phyloP scores from a whole-genome alignment of 352 stramenopile genomes.

The Pythium aristosporum region DNA sequence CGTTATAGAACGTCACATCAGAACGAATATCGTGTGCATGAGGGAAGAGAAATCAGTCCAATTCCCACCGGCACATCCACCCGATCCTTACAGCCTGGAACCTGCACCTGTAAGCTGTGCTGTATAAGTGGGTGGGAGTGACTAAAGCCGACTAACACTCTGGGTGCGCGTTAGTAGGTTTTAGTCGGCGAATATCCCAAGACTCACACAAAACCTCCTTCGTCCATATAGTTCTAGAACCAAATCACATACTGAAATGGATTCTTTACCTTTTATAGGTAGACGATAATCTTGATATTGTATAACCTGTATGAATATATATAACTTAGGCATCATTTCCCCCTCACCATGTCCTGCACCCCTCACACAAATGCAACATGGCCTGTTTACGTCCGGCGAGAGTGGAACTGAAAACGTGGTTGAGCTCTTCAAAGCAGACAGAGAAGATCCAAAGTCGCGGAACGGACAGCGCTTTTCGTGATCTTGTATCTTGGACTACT shows the following conservation, averaged over 20 bases:
- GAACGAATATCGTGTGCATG: too few relatives aligned
- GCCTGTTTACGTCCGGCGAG: background rate
- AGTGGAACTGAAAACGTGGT: background rate
- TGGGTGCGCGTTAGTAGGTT: background rate
- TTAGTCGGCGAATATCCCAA: background rate
- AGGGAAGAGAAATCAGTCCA: too few relatives aligned
- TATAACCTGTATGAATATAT: background rate
- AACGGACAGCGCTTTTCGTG: background rate
- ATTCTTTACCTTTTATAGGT: background rate
- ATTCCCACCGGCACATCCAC: too few relatives aligned
- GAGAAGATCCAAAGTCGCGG: background rate
- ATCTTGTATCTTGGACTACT: background rate
- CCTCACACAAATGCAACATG: background rate
- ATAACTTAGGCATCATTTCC: background rate
- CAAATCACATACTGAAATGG: background rate
- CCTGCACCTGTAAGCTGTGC: background rate
- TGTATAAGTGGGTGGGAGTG: background rate
- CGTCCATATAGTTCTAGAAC: background rate
- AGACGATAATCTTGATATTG: background rate
- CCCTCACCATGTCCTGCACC: background rate
- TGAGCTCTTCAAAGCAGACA: background rate
- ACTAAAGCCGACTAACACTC: background rate
- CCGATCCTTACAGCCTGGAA: background rate
- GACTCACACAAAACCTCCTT: background rate
- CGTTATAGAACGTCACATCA: too few relatives aligned